Evolutionary conservation across 495 filamentous ascomycete genomes (phyloP).

Genomic region (Xeromyces bisporus): DNA sequence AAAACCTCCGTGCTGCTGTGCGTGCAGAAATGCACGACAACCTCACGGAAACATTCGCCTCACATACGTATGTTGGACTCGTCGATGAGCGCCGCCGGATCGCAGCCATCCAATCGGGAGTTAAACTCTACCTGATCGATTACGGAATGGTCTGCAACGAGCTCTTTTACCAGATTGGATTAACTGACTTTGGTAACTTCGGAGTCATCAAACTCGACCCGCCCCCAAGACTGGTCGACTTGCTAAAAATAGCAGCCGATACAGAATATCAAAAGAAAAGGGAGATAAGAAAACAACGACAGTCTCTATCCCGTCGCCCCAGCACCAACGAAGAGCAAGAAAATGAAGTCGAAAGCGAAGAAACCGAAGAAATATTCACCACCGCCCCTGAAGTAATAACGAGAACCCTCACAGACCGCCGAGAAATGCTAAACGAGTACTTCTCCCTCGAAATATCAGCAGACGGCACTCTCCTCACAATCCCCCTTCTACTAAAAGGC

Average conservation of each 20-base stretch:
- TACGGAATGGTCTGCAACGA: conserved; percentile 79
- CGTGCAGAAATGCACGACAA: conserved; percentile 75
- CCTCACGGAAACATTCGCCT: conserved; percentile 75
- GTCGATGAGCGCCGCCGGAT: conserved; percentile 78
- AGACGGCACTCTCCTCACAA: conserved; percentile 54
- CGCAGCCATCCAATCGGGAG: conserved; percentile 80
- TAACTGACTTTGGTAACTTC: conserved; percentile 95
- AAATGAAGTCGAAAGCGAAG: conserved; percentile 15
- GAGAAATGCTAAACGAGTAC: conserved; percentile 85
- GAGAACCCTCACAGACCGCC: conserved; percentile 46
- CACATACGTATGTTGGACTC: conserved; percentile 85
- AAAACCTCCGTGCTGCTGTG: conserved; percentile 62
- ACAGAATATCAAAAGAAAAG: conserved; percentile 30
- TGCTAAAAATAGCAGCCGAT: conserved; percentile 58
- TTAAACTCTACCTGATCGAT: conserved; percentile 86
- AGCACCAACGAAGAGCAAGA: conserved; percentile 4
- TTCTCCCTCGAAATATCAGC: conserved; percentile 72
- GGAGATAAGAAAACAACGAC: conserved; percentile 1
- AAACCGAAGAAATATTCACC: conserved; percentile 44
- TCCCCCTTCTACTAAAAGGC: conserved; percentile 77
- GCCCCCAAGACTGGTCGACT: conserved; percentile 48
- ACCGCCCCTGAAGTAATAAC: conserved; percentile 46
- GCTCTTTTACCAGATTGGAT: conserved; percentile 91
- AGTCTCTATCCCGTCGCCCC: conserved; percentile 14
- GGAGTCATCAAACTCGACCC: conserved; percentile 68